Base-by-base conservation (phyloP, 108 stramenopile species). In the Poteriospumella lacustris region DNA sequence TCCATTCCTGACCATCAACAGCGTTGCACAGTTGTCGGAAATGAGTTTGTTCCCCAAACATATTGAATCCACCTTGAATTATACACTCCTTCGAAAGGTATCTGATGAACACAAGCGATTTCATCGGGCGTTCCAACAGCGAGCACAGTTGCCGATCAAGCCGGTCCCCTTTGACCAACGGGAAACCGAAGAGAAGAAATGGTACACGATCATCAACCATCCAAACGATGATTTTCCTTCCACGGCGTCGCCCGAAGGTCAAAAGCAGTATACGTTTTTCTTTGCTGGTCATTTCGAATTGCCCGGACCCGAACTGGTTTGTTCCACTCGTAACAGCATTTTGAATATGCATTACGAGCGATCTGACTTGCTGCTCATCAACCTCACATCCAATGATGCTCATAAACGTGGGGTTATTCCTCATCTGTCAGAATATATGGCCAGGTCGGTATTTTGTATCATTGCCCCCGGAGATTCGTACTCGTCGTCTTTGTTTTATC, bases 261-360 rank as follows among this genome's bases (percentile, higher is more conserved):
- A 68, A 39, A 40, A 68, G 28, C 12, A 40, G 19, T 36, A 39
- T 40, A 68, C 64, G 19, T 68, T 68, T 39, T 19, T 36, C 36
- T 68, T 68, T 40, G 24, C 19, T 40, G 64, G 64, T 68, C 12
- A 40, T 39, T 40, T 68, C 24, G 64, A 39, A 19, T 68, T 68
- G 24, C 24, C 15, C 19, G 64, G 64, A 40, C 24, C 64, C 12
- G 64, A 68, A 40, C 12, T 15, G 24, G 64, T 68, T 15, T 68
- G 64, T 40, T 36, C 64, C 15, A 19, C 24, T 39, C 64, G 64
- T 40, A 68, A 68, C 24, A 68, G 64, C 64, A 19, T 40, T 19
- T 19, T 40, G 15, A 36, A 68, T 68, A 19, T 68, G 19, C 19
- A 36, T 68, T 40, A 68, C 19, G n/a, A n/a, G n/a, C 19, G 28